These are phyloP conservation scores for Candida germanica DNA, from an alignment of 805 yeast species.

Conservation along the genomic window DNA sequence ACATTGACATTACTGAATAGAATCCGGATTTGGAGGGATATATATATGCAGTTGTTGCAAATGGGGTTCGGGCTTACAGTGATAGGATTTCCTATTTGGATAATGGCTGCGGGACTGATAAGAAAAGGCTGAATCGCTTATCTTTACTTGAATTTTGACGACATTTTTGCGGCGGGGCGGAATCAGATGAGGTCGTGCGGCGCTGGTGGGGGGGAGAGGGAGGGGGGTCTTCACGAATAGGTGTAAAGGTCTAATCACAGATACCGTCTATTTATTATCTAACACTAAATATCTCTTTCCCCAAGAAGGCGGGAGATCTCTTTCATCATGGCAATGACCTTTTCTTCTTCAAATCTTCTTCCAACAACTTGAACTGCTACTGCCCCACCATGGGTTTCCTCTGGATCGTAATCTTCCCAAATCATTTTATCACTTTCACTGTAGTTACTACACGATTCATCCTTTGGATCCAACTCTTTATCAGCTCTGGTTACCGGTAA, in stretches of 20 bases:
- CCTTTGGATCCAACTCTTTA: conserved; percentile 35
- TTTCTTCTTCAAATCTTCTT: conserved; percentile 55
- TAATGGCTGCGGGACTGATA: too few relatives aligned
- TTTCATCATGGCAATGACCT: conserved; percentile 47
- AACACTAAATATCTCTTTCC: conserved; percentile 2
- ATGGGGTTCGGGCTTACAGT: not conserved
- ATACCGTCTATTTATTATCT: too few relatives aligned
- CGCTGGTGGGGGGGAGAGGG: too few relatives aligned
- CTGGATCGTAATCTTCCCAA: conserved; percentile 46
- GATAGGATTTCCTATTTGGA: too few relatives aligned
- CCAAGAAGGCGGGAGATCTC: conserved; percentile 31
- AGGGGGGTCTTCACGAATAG: too few relatives aligned
- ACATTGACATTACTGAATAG: not conserved
- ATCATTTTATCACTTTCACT: conserved; percentile 47
- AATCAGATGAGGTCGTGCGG: too few relatives aligned
- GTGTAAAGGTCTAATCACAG: too few relatives aligned
- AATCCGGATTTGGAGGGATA: too few relatives aligned
- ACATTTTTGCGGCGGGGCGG: too few relatives aligned
- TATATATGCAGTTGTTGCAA: not conserved
- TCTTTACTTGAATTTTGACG: too few relatives aligned
- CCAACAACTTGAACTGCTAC: conserved; percentile 52
- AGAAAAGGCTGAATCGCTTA: too few relatives aligned
- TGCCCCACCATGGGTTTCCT: conserved; percentile 49
- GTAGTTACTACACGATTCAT: conserved; percentile 34
- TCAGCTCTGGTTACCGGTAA: conserved; percentile 55